Conservation (phyloP, 169 alveolate species). For the Plasmodium gonderi region DNA sequence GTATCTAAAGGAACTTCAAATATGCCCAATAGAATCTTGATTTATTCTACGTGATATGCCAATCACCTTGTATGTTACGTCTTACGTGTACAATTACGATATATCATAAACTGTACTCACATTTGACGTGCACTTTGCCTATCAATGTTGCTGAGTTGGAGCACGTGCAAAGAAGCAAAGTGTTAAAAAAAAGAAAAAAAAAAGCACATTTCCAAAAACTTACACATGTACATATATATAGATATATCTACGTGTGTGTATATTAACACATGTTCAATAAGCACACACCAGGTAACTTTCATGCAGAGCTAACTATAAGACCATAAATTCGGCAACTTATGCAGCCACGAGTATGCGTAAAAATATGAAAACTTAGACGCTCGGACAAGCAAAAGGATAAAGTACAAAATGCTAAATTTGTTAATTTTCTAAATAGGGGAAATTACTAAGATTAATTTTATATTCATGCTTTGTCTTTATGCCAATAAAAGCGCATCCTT, state of each 20-base stretch:
- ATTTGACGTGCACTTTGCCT: background rate
- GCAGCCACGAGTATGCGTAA: background rate
- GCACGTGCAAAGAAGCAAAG: background rate
- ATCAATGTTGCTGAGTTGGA: background rate
- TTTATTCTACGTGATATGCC: too few relatives aligned
- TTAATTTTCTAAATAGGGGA: background rate
- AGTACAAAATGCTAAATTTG: background rate
- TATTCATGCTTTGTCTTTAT: background rate
- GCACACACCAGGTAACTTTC: background rate
- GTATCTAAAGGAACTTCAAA: too few relatives aligned
- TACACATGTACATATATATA: background rate
- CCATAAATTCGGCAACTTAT: background rate
- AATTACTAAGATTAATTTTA: background rate
- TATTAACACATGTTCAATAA: background rate
- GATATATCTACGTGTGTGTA: background rate
- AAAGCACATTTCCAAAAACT: too few relatives aligned
- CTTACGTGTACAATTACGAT: background rate
- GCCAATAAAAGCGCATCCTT: background rate
- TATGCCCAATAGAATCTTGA: too few relatives aligned
- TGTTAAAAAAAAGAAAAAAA: too few relatives aligned
- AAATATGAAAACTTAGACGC: background rate
- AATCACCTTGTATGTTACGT: background rate
- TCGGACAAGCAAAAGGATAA: background rate
- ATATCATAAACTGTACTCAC: slow-evolving; percentile 1
- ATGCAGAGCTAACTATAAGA: background rate